Percentiles rank a stretch among this genome's conserved stretches.
phyloP scores from a whole-genome alignment of 306 rosid genomes.

The Calophaca sinica region DNA sequence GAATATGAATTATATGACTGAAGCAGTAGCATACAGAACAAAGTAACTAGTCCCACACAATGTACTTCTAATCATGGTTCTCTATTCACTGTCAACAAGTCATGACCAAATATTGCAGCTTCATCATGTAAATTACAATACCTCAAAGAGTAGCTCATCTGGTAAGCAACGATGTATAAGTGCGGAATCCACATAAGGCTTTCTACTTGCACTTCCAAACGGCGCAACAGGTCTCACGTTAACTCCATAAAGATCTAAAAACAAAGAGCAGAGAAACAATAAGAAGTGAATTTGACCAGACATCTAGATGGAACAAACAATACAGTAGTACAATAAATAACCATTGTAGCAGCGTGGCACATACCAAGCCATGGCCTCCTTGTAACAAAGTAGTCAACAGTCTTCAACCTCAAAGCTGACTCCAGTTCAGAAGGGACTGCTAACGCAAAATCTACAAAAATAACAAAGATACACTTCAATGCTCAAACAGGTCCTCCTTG shows the following conservation, averaged over 20 bases:
- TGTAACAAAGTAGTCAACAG: slow-evolving; percentile 73
- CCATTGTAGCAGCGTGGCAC: slow-evolving; percentile 12
- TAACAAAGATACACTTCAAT: slow-evolving; percentile 27
- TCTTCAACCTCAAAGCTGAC: slow-evolving; percentile 73
- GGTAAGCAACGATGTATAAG: slow-evolving; percentile 80
- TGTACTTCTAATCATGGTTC: background rate
- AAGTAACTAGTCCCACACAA: slow-evolving; percentile 12
- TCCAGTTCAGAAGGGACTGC: slow-evolving; percentile 76
- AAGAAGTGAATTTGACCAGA: slow-evolving; percentile 39
- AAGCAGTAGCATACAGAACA: slow-evolving; percentile 20
- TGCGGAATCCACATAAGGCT: slow-evolving; percentile 74
- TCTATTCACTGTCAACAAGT: slow-evolving; percentile 11
- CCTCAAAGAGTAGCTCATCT: slow-evolving; percentile 92
- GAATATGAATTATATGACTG: background rate
- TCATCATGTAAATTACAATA: slow-evolving; percentile 53
- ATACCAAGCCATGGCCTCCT: slow-evolving; percentile 99
- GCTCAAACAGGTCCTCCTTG: background rate
- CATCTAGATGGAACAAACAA: background rate
- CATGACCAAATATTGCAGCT: slow-evolving; percentile 17
- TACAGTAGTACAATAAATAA: background rate
- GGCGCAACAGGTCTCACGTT: slow-evolving; percentile 98
- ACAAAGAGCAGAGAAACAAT: slow-evolving; percentile 54
- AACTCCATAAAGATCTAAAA: slow-evolving; percentile 90
- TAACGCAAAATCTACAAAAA: slow-evolving; percentile 67
- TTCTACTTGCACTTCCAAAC: slow-evolving; percentile 83